Base-by-base conservation (phyloP, 345 rosid genomes). In the Aurinia saxatilis region DNA sequence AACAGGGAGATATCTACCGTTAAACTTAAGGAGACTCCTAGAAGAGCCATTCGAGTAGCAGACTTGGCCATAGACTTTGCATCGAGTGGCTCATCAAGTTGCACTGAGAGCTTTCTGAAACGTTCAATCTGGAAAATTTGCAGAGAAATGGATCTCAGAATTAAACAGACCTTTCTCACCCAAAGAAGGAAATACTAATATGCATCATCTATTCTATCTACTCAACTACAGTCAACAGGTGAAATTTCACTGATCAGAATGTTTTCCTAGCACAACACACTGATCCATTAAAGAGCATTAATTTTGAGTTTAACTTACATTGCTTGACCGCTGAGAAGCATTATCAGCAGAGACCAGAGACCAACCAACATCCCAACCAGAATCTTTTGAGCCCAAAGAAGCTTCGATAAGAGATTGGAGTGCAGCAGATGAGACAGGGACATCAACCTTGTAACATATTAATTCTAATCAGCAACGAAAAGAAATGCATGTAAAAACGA, bases 311-410 rank as follows among this genome's bases (percentile, higher is more conserved):
- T 27, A 64, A 67, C 67, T 51, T 60, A 62, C 74, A 40, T 65
- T 78, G 49, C 39, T 17, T 10, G 67, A 60, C 42, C 78, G 66
- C 72, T 72, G 84, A 40, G 79, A 58, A 71, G 40, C 75, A 51
- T 57, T 73, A 50, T 72, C 78, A 17, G 76, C 65, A 13, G 88
- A 77, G 44, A 85, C 85, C 61, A 90, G 58, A 59, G 97, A 93
- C 99, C 99, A 90, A 64, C 99, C 99, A 60, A 82, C 67, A 78
- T 93, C 97, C 97, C 97, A 93, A 61, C 82, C 88, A 55, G 82
- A 82, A 63, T 82, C 90, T 38, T 54, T 38, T 35, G 82, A 77
- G 60, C 91, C 82, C 16, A 77, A 80, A 71, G 93, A 90, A 73
- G 85, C 76, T 73, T 87, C 86, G 56, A 84, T 48, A 51, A 93